A percentile compares a stretch with the other conserved stretches of the same genome.
Conservation (phyloP, 2,329 filamentous ascomycete genomes). For the Claviceps maximensis region DNA sequence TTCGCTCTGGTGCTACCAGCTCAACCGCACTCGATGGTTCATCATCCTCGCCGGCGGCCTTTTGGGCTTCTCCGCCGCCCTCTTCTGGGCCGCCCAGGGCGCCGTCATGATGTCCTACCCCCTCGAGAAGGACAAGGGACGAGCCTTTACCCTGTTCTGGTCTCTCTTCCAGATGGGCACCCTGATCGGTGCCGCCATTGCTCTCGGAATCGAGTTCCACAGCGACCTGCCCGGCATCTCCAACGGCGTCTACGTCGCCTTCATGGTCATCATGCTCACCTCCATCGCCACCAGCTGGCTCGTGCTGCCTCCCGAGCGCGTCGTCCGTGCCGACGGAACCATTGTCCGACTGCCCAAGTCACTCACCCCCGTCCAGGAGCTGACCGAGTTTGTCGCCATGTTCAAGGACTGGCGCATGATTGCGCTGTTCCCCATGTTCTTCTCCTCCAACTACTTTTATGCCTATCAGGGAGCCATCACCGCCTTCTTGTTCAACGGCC, state of each 20-base stretch:
- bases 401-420: conserved; percentile 33
- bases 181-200: conserved; percentile 53
- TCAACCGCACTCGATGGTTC: conserved; percentile 5
- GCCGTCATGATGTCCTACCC: conserved; percentile 87
- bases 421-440: conserved; percentile 68
- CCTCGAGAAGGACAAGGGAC: conserved; percentile 64
- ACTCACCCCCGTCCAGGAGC: conserved; percentile 6
- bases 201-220: conserved; percentile 4
- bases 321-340: conserved; percentile 7
- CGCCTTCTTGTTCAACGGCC: conserved; percentile 54
- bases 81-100: conserved; percentile 71
- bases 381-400: conserved; percentile 8
- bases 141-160: conserved; percentile 86
- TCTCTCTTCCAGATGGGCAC: conserved; percentile 86
- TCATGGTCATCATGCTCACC: conserved; percentile 8
- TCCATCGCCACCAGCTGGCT: conserved; percentile 8
- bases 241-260: conserved; percentile 4
- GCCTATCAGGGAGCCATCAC: conserved; percentile 69
- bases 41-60: conserved; percentile 56
- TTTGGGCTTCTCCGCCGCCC: conserved; percentile 62
- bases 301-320: conserved; percentile 6
- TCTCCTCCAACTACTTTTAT: conserved; percentile 74
- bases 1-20: conserved; percentile 6
- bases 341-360: conserved; percentile 4
- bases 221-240: conserved; percentile 3